These are phyloP conservation scores for Kuraishia ogatae DNA, from an alignment of 805 yeast species.

Conservation along the genomic window DNA sequence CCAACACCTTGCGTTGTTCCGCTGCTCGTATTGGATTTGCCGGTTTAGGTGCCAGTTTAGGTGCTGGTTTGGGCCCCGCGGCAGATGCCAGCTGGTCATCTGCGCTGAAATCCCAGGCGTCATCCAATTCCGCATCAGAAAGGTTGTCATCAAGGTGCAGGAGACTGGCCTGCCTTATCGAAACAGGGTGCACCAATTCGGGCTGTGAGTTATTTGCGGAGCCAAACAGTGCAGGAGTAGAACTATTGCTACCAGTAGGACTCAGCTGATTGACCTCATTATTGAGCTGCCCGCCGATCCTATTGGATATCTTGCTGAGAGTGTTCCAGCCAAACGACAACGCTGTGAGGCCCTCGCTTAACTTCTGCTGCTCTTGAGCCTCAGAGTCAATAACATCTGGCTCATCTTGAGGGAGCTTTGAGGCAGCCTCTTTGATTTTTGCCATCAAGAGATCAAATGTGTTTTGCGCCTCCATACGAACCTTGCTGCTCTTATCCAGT, in stretches of 20 bases:
- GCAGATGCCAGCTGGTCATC: conserved; percentile 8
- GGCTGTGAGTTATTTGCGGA: neutral
- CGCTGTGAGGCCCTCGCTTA: conserved; percentile 9
- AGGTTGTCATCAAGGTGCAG: conserved; percentile 8
- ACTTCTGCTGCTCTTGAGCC: conserved; percentile 7
- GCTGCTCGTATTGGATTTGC: neutral
- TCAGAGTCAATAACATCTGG: conserved; percentile 17
- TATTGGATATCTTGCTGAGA: conserved; percentile 2
- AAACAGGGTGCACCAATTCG: neutral
- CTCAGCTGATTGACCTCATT: conserved; percentile 4
- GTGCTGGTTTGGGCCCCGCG: conserved; percentile 1
- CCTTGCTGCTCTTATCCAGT: conserved; percentile 63
- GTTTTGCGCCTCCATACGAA: conserved; percentile 63
- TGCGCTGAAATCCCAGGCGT: conserved; percentile 22
- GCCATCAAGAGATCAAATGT: conserved; percentile 55
- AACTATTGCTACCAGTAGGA: neutral
- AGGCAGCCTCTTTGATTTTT: conserved; percentile 41
- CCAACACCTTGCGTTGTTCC: conserved; percentile 1
- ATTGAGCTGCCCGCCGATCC: conserved; percentile 4
- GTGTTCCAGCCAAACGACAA: conserved; percentile 16
- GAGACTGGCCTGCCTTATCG: neutral
- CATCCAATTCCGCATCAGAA: conserved; percentile 15
- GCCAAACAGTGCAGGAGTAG: conserved; percentile 1
- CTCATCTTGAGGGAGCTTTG: conserved; percentile 20
- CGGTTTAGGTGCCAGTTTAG: neutral